Base-by-base conservation (phyloP, 805 yeast genomes). In the Saccharomycopsis javanensis region DNA sequence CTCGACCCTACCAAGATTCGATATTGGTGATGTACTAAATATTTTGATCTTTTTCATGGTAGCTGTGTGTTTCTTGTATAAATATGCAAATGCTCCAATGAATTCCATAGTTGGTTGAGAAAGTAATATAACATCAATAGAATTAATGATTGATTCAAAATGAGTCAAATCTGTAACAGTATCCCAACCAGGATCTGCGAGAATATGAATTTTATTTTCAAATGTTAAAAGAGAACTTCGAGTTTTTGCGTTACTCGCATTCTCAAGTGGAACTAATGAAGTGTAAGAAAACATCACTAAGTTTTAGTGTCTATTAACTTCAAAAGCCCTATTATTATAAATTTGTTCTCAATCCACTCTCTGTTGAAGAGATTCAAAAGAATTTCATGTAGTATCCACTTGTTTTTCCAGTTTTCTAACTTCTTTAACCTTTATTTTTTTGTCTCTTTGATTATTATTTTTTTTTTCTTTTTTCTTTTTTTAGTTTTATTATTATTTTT, bases 1-100 rank as follows among this genome's bases (percentile, higher is more conserved):
- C 4, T 95, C 76, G 16, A 88, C 81, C 63, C 96, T 77, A 0
- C 97, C 98, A 65, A 94, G 72, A 65, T 88, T 91, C 11, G 85
- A 76, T 1, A 91, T 86, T 0, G 99, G 98, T n/a, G 89, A 70
- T 0, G 99, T 92, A 0, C 97, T 81, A 67, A 86, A 94, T 0
- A 86, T 85, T 1, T 90, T 89, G 25, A 91, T 79, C 16, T 34
- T 42, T 28, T 42, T 28, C 50, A 57, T 37, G 13, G 52, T 28
- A 11, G 45, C 28, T 13, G 58, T 54, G 20, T 42, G 30, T 35
- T 80, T 74, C 1, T 83, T 73, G 62, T 88, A 80, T 27, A 94
- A 68, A 45, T 82, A 72, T 0, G 86, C 82, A 67, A 79, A 89
- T 0, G 96, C 96, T 25, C 97, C 94, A 1, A 88, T 64, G 65